A percentile compares a stretch with the other conserved stretches of the same genome.
Conservation (phyloP, 176 grass and related monocot species). For the Oryza coarctata region DNA sequence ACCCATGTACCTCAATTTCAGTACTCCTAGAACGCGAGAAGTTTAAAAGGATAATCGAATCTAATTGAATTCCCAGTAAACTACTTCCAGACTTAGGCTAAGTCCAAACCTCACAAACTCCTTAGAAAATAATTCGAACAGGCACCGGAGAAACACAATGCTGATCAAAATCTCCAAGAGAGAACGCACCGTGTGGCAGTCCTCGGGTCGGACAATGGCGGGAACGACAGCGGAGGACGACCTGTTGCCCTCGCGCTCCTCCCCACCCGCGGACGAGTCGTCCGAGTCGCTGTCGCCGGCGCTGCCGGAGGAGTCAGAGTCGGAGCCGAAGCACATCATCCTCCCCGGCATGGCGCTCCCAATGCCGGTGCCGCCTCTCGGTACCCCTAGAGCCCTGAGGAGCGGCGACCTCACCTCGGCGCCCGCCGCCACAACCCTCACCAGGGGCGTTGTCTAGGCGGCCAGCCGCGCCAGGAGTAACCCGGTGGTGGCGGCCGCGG, state of each 20-base stretch:
- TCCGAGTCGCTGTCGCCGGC: constrained; percentile 14
- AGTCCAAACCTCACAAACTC: not conserved
- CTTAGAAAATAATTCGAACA: not conserved
- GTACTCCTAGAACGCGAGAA: not conserved
- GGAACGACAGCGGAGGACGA: constrained; percentile 43
- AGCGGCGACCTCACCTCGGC: constrained; percentile 37
- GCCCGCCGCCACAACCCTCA: not conserved
- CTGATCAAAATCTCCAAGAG: not conserved
- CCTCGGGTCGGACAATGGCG: constrained; percentile 53
- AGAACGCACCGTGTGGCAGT: constrained; percentile 51
- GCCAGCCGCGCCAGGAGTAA: constrained; percentile 32
- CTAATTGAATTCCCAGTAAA: not conserved
- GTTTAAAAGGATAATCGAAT: not conserved
- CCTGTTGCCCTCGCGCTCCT: constrained; percentile 25
- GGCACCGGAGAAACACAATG: not conserved
- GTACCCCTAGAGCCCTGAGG: constrained; percentile 24
- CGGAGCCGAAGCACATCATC: constrained; percentile 46
- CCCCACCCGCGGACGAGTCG: constrained; percentile 3
- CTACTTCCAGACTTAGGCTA: not conserved
- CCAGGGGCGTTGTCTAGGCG: not conserved
- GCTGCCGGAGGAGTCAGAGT: constrained; percentile 32
- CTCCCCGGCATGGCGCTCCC: constrained; percentile 4
- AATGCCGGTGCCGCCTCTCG: constrained; percentile 10
- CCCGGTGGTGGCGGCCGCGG: constrained; percentile 4
- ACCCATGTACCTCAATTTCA: not conserved